Evolutionary conservation across 2,329 filamentous ascomycete genomes (phyloP).

Genomic region (Orbilia javanica): DNA sequence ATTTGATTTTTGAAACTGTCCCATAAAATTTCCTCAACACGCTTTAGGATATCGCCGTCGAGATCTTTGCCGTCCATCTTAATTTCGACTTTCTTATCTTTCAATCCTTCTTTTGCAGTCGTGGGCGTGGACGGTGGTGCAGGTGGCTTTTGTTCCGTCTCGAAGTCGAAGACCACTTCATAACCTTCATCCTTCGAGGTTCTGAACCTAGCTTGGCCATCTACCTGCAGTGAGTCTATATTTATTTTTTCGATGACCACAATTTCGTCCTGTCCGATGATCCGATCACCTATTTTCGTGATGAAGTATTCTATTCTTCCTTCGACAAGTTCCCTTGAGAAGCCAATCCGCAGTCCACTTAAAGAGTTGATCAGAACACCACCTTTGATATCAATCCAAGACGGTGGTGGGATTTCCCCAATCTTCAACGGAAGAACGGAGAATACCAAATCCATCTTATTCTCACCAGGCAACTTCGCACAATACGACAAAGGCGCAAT

Average conservation of each 20-base stretch:
- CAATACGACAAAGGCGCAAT: conserved; percentile 84
- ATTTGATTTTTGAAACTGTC: conserved; percentile 23
- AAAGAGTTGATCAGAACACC: conserved; percentile 51
- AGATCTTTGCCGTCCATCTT: conserved; percentile 45
- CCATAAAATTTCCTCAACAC: conserved; percentile 40
- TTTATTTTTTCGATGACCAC: conserved; percentile 52
- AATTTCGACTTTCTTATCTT: conserved; percentile 47
- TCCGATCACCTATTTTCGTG: conserved; percentile 45
- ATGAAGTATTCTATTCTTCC: conserved; percentile 49
- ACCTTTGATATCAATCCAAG: conserved; percentile 45
- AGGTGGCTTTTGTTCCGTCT: conserved; percentile 20
- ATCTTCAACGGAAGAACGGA: conserved; percentile 64
- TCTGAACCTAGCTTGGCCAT: conserved; percentile 39
- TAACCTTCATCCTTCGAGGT: conserved; percentile 48
- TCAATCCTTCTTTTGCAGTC: conserved; percentile 20
- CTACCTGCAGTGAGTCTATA: conserved; percentile 42
- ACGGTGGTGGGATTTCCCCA: conserved; percentile 42
- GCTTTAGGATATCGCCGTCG: conserved; percentile 38
- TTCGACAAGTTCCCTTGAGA: conserved; percentile 40
- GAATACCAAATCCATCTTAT: conserved; percentile 79
- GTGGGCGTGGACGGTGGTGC: background rate
- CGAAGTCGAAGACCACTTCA: conserved; percentile 49
- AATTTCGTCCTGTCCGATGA: conserved; percentile 30
- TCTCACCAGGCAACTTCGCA: conserved; percentile 76
- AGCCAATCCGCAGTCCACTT: conserved; percentile 48